Base-by-base conservation (phyloP, 805 yeast genomes). In the Candida silvicultrix region DNA sequence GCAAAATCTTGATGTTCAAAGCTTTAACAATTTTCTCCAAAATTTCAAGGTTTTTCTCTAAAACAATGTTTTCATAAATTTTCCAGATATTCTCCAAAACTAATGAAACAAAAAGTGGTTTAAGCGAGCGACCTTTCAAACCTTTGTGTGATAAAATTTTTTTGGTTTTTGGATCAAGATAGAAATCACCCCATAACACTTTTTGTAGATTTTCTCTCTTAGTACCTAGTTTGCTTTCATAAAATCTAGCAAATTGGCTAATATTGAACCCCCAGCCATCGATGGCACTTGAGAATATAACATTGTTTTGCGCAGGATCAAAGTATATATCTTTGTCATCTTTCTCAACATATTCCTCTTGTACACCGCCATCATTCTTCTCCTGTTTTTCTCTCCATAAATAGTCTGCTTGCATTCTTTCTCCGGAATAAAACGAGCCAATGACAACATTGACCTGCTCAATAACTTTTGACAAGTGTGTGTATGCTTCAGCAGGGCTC, bases 241-340 rank as follows among this genome's bases (percentile, higher is more conserved):
- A 88, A 31, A 94, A 80, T 47, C 85, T 82, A 8, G 97, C 86
- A 65, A 94, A 86, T 53, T 94, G 96, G 43, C 87, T 80, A 42
- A 94, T 73, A 38, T 88, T 85, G 64, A 94, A 94, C 1, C 98
- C 99, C 98, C 99, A 94, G 12, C 98, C 98, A 66, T 94, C 99
- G 18, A 85, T 73, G 1, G 99, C 99, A 25, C 82, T 74, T 0
- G 96, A 92, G 69, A 92, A 92, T 0, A 92, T 79, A 5, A 92
- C 97, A 59, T 92, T 92, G 60, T 89, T 89, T 53, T 79, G 76
- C 43, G 84, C 86, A 0, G 99, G 99, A 16, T 87, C 75, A 51
- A 92, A 92, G 61, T 90, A 90, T 22, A 90, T 67, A 55, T 83
- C 95, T 32, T 82, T 78, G 62, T 90, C 98, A 52, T 81, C 85